These are phyloP conservation scores for Epichloe gansuensis DNA, from an alignment of 2,329 filamentous ascomycete genomes.

Conservation along the genomic window DNA sequence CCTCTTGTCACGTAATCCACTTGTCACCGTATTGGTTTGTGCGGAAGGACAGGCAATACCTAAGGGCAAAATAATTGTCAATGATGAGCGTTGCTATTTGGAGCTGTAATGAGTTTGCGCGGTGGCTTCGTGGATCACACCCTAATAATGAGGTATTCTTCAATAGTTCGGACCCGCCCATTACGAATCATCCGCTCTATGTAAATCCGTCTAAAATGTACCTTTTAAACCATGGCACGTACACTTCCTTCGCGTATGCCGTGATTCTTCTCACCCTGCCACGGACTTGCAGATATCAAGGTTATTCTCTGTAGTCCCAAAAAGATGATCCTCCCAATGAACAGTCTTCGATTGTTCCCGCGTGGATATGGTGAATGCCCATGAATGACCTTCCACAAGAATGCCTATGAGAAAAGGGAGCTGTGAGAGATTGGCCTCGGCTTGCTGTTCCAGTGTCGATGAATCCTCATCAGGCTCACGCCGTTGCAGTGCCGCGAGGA, in stretches of 20 bases:
- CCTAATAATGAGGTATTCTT: no score
- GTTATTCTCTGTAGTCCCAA: constrained; percentile 1
- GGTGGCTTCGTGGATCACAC: no score
- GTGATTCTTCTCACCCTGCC: constrained; percentile 1
- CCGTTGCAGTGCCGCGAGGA: not conserved
- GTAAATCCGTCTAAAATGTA: not conserved
- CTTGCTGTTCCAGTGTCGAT: not conserved
- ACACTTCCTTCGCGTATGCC: constrained; percentile 3
- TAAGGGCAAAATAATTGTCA: no score
- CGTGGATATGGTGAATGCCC: not conserved
- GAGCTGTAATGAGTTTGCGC: no score
- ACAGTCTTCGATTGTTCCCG: not conserved
- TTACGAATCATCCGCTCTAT: not conserved
- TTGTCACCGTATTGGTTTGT: no score
- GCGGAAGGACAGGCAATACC: no score
- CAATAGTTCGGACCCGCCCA: not conserved
- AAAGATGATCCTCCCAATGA: constrained; percentile 1
- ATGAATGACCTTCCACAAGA: not conserved
- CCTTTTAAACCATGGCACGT: constrained; percentile 4
- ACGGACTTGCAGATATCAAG: not conserved
- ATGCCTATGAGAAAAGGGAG: not conserved
- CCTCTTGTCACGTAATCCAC: no score
- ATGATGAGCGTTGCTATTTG: no score
- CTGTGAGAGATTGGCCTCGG: not conserved
- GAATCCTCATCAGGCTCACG: not conserved